Percentiles rank a stretch among this genome's conserved stretches.
phyloP scores from a whole-genome alignment of 139 green algal species.

The Astrephomene gubernaculifera region DNA sequence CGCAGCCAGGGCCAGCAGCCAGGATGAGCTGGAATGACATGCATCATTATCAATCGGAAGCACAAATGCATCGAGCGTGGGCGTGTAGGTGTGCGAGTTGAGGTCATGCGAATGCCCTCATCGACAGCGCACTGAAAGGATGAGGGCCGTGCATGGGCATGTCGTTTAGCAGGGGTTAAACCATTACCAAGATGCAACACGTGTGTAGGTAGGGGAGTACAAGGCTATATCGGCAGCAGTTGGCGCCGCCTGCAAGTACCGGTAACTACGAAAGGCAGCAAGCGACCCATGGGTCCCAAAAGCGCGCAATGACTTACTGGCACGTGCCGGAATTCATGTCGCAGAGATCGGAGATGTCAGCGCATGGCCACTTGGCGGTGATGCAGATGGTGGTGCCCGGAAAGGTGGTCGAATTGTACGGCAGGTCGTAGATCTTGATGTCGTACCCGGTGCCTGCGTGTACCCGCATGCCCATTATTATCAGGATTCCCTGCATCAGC shows the following conservation, averaged over 20 bases:
- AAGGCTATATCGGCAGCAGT: background rate
- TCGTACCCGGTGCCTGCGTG: constrained; percentile 9
- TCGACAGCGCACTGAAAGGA: background rate
- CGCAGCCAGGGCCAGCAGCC: too few relatives aligned
- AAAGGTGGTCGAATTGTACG: constrained; percentile 2
- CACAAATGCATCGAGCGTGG: too few relatives aligned
- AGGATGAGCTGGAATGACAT: too few relatives aligned
- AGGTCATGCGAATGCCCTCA: background rate
- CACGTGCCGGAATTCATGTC: background rate
- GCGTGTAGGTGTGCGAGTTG: too few relatives aligned
- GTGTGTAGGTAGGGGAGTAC: too few relatives aligned
- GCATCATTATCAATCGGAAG: too few relatives aligned
- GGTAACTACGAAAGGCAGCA: background rate
- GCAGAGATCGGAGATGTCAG: background rate
- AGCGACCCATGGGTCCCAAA: too few relatives aligned
- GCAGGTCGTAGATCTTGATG: constrained; percentile 8
- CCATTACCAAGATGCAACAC: too few relatives aligned
- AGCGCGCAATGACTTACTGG: background rate
- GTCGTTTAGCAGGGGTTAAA: too few relatives aligned
- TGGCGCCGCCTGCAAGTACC: background rate
- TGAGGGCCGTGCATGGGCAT: background rate
- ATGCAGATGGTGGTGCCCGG: constrained; percentile 14
- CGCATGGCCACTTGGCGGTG: background rate
- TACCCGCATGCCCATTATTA: background rate
- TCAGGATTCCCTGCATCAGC: background rate